phyloP scores from a whole-genome alignment of 148 eudicot genomes.

The Rheum nobile region DNA sequence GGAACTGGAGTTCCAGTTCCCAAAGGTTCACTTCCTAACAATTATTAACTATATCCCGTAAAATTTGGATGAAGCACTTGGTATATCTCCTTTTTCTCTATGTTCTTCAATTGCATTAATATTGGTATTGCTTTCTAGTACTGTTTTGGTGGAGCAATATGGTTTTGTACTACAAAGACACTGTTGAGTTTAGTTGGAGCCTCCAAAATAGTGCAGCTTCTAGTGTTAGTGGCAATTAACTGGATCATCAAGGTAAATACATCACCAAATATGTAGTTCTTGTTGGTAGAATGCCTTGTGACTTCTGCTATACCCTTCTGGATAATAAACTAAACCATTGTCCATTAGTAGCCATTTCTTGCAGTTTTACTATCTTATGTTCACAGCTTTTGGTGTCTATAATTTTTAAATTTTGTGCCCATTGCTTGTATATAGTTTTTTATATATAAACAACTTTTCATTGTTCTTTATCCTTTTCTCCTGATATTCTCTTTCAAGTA shows the following conservation, averaged over 20 bases:
- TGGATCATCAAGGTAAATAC: conserved; percentile 91
- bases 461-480: neutral
- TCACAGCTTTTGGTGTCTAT: too few species aligned
- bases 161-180: conserved; percentile 90
- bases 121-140: conserved; percentile 34
- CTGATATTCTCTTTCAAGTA: neutral
- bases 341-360: neutral
- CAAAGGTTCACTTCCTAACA: too few species aligned
- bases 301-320: neutral
- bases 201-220: conserved; percentile 50
- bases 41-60: neutral
- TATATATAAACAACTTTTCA: neutral
- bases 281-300: neutral
- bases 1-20: too few species aligned
- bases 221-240: conserved; percentile 92
- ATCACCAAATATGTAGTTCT: neutral
- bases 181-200: conserved; percentile 81
- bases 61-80: neutral
- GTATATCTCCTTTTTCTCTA: neutral
- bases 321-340: neutral
- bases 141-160: conserved; percentile 98
- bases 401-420: neutral
- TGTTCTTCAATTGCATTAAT: conserved; percentile 10
- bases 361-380: neutral
- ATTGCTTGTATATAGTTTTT: neutral